Evolutionary conservation across 2,329 filamentous ascomycete species (phyloP).

Genomic region (Fusarium paranaense): DNA sequence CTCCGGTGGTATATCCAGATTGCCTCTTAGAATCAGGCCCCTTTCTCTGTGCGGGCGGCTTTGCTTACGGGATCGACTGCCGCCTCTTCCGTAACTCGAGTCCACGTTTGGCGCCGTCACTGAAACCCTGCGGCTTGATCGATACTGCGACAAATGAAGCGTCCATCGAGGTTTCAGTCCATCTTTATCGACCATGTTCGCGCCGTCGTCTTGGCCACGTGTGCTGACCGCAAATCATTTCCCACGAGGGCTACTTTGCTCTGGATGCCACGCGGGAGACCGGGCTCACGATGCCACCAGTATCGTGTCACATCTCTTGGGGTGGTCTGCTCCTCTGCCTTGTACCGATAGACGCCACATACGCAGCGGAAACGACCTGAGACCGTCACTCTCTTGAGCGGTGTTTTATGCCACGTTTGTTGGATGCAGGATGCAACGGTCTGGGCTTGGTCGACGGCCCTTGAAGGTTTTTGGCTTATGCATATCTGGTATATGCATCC

Average conservation of each 20-base stretch:
- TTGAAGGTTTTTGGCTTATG: background rate
- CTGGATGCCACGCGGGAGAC: conserved; percentile 29
- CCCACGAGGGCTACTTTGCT: conserved; percentile 15
- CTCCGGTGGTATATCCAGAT: background rate
- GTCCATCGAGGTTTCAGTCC: background rate
- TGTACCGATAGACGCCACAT: background rate
- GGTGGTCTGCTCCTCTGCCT: background rate
- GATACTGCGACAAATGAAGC: background rate
- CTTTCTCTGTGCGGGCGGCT: background rate
- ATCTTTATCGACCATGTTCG: background rate
- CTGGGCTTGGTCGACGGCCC: conserved; percentile 11
- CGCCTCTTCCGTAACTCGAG: background rate
- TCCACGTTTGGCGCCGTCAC: background rate
- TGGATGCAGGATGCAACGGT: background rate
- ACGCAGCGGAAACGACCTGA: background rate
- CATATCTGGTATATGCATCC: background rate
- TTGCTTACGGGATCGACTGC: background rate
- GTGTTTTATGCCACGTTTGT: conserved; percentile 23
- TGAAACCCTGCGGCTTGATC: background rate
- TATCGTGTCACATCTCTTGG: conserved; percentile 19
- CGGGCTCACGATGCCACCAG: conserved; percentile 11
- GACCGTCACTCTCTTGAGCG: background rate
- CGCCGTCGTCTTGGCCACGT: conserved; percentile 22
- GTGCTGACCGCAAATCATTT: conserved; percentile 20
- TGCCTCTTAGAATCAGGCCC: background rate